phyloP scores from a whole-genome alignment of 129 eudicot species.

The Chrysanthemum seticuspe region DNA sequence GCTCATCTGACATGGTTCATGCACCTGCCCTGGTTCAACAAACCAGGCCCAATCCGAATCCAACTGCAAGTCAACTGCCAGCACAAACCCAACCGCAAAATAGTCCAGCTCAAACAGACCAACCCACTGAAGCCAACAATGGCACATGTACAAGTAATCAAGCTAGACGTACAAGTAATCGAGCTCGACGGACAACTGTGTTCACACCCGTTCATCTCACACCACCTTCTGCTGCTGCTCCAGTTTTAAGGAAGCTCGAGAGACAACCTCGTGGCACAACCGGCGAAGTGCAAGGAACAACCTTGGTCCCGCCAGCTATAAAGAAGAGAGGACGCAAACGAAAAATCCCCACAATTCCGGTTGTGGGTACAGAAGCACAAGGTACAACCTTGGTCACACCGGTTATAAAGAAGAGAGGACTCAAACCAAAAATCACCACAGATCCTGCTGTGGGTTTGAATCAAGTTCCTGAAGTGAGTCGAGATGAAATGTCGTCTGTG shows the following conservation, averaged over 20 bases:
- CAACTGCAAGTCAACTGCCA: not conserved
- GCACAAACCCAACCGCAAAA: not conserved
- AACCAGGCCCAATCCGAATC: not conserved
- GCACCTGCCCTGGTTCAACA: not conserved
- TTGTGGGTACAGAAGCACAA: not conserved
- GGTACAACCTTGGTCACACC: not conserved
- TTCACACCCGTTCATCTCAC: slow-evolving; percentile 1
- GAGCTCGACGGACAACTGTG: slow-evolving; percentile 5
- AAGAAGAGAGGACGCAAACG: no score
- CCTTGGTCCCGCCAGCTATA: slow-evolving; percentile 11
- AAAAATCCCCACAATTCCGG: no score
- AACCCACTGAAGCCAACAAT: not conserved
- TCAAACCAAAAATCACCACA: not conserved
- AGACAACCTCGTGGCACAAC: slow-evolving; percentile 4
- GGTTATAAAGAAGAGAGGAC: no score
- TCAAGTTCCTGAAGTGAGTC: slow-evolving; percentile 8
- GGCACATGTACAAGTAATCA: not conserved
- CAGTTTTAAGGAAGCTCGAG: not conserved
- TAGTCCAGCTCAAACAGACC: not conserved
- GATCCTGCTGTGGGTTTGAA: not conserved
- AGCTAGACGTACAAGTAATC: no score
- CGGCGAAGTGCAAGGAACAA: slow-evolving; percentile 12
- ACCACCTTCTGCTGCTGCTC: slow-evolving; percentile 13
- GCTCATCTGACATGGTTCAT: not conserved
- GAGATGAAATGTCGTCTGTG: slow-evolving; percentile 6